Conservation (phyloP, 805 yeast species). For the Wickerhamiella parazyma region DNA sequence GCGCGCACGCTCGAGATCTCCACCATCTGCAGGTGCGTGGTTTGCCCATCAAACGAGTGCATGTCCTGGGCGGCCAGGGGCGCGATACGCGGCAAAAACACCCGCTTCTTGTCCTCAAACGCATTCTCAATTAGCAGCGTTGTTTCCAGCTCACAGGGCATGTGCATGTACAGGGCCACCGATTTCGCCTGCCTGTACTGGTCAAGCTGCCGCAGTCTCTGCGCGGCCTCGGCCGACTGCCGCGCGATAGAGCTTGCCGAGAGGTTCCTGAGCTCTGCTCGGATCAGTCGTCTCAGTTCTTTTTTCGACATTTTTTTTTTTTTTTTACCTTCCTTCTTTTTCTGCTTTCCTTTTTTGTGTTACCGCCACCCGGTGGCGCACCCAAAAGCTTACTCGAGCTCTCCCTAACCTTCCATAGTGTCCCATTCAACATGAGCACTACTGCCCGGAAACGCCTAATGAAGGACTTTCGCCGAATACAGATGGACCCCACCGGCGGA, state of each 20-base stretch:
- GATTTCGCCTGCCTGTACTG: conserved; percentile 33
- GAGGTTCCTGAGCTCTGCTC: conserved; percentile 5
- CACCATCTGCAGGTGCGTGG: conserved; percentile 42
- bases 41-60: conserved; percentile 23
- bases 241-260: conserved; percentile 1
- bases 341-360: no score
- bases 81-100: conserved; percentile 30
- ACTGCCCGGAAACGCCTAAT: conserved; percentile 97
- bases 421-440: conserved; percentile 58
- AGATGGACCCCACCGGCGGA: conserved; percentile 96
- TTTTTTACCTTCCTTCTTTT: no score
- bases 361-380: no score
- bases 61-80: conserved; percentile 38
- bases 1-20: conserved; percentile 31
- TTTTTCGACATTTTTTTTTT: conserved; percentile 13
- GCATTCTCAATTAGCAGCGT: conserved; percentile 37
- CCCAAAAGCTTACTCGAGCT: no score
- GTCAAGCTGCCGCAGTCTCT: conserved; percentile 12
- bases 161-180: conserved; percentile 61
- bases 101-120: conserved; percentile 34
- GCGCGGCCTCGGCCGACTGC: conserved; percentile 10
- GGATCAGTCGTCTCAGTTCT: conserved; percentile 14
- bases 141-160: conserved; percentile 66
- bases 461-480: conserved; percentile 98
- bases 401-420: neutral